phyloP scores from a whole-genome alignment of 2,329 filamentous ascomycete genomes.

The Pseudogymnoascus sp. region DNA sequence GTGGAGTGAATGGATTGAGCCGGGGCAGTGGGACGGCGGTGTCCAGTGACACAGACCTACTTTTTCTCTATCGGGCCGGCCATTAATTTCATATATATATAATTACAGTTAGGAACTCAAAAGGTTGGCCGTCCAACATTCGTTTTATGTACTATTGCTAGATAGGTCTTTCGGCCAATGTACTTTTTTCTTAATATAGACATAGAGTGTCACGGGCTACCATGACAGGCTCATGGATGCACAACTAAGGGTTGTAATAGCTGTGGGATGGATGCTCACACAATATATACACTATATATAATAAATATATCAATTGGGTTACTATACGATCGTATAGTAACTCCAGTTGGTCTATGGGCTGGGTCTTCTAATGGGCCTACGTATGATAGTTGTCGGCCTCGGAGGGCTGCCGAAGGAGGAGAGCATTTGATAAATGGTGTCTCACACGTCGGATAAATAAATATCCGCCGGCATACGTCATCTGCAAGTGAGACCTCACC shows the following conservation, averaged over 20 bases:
- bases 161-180: not conserved
- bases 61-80: not conserved
- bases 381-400: too few relatives aligned
- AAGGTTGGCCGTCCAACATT: not conserved
- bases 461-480: not conserved
- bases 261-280: not conserved
- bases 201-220: not conserved
- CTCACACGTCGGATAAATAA: not conserved
- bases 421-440: not conserved
- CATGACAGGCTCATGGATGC: not conserved
- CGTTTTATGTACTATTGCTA: not conserved
- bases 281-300: not conserved
- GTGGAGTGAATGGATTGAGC: slow-evolving; percentile 5
- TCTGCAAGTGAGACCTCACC: not conserved
- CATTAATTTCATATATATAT: not conserved
- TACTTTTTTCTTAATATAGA: not conserved
- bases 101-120: not conserved
- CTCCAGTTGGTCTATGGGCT: too few relatives aligned
- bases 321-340: too few relatives aligned
- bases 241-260: not conserved
- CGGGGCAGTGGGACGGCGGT: not conserved
- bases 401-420: too few relatives aligned
- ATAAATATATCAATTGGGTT: not conserved
- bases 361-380: too few relatives aligned
- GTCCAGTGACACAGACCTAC: not conserved